Base-by-base conservation (phyloP, 2,329 filamentous ascomycete genomes). In the Penicillium sp. region DNA sequence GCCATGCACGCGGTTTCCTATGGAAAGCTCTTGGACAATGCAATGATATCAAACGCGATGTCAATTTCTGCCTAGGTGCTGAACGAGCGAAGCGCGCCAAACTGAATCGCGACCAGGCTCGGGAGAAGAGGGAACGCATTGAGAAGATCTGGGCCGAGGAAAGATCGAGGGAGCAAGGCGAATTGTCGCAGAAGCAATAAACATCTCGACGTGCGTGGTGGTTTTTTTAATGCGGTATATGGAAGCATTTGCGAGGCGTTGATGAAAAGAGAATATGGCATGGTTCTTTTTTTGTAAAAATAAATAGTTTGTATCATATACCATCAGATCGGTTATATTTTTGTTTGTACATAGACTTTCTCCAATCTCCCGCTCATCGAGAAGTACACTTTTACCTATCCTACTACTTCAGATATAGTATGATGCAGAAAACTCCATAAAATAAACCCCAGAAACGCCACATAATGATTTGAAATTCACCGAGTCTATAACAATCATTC, bases 1-100 rank as follows among this genome's bases (percentile, higher is more conserved):
- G 94, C 78, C 94, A 99, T 71, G 89, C 90, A 30, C 83, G 83
- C 59, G 94, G 94, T 55, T 99, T 99, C 76, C 76, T 99, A 57
- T 92, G 89, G 84, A 97, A 96, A 75, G 86, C 90, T 1, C 78
- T 90, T 60, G 94, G 94, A 56, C 90, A 89, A 79, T 99, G 94
- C 83, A 97, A 91, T 73, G 83, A 87, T 42, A 83, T 88, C 61
- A 99, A 99, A 74, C 81, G 84, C 43, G 80, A 90, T 57, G 89
- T 99, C 65, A 94, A 90, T 75, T 82, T 84, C 68, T 99, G 94
- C 70, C 81, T 99, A 52, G 85, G 89, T 61, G 85, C 82, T 38
- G 90, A 96, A 73, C 84, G 94, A 67, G 77, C 87, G 52, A 90
- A 91, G 72, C 85, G 87, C 56, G 92, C 92, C 52, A 84, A 83